These are phyloP conservation scores for Lanzia echinophila DNA, from an alignment of 2,329 filamentous ascomycete species.

Conservation along the genomic window DNA sequence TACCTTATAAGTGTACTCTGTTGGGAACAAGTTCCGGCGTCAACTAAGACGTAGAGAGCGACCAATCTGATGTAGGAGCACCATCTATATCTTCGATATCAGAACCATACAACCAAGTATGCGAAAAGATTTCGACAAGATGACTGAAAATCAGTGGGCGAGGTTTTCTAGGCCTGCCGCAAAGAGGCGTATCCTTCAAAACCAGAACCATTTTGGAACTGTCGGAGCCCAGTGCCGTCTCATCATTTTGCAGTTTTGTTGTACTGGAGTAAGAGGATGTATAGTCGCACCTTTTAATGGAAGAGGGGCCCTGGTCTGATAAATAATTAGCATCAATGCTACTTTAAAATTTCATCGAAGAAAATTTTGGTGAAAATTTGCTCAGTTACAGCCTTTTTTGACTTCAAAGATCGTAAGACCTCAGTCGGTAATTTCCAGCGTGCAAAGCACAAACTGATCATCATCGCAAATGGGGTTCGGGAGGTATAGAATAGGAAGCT, in stretches of 20 bases:
- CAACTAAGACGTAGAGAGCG: neutral
- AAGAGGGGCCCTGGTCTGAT: neutral
- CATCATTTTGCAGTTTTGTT: conserved; percentile 52
- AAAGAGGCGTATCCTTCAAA: conserved; percentile 84
- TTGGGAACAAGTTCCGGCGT: neutral
- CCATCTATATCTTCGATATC: conserved; percentile 2
- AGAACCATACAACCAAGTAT: conserved; percentile 2
- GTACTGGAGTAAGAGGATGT: neutral
- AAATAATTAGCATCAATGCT: conserved; percentile 5
- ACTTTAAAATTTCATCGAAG: neutral
- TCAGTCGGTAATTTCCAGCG: conserved; percentile 98
- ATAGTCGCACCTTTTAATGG: conserved; percentile 15
- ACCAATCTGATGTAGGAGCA: neutral
- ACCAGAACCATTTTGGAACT: conserved; percentile 35
- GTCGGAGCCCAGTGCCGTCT: conserved; percentile 98
- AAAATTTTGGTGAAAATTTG: conserved; percentile 17
- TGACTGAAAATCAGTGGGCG: conserved; percentile 71
- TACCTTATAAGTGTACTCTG: conserved; percentile 11
- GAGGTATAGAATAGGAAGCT: neutral
- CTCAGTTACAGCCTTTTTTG: conserved; percentile 84
- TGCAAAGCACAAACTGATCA: conserved; percentile 32
- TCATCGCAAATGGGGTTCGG: conserved; percentile 22
- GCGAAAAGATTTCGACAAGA: neutral
- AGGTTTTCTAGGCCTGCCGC: conserved; percentile 99
- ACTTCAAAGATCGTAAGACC: conserved; percentile 64